Evolutionary conservation across 2,329 filamentous ascomycete genomes (phyloP), one percentile per base, ranked within the genome.

Genomic region (Madurella fahalii): DNA sequence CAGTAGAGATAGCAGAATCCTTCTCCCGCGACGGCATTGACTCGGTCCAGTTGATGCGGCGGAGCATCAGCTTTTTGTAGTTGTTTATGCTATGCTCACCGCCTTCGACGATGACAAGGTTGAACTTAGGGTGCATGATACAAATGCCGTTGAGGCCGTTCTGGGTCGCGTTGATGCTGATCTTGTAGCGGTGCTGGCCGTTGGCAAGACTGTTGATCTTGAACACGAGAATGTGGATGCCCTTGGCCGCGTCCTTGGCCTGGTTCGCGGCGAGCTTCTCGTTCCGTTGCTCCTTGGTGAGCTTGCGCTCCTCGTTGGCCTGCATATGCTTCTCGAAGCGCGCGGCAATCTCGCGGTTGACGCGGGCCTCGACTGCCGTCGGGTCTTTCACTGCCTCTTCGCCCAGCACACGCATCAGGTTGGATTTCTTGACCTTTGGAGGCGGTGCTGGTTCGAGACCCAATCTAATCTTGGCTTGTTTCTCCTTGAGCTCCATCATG

Each of bases 371-470:
- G 44, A 99, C 94, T 4, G 94, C 94, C 0, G 95, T 99, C 7
- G 94, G 94, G 72, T 99, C 94, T 68, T 96, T 95, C 62, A 99
- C 93, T 16, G 81, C 81, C 71, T 90, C 87, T 68, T 96, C 90
- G 59, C 94, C 94, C 53, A 96, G 79, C 31, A 99, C 94, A 54
- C 92, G 87, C 94, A 99, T 99, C 68, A 99, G 82, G 70, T 99
- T 99, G 54, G 87, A 89, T 72, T 95, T 95, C 74, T 96, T 97
- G 63, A 99, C 90, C 72, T 97, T 99, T 11, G 94, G 93, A 25
- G 92, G 88, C 30, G 92, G 91, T 17, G 93, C 90, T 2, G 92
- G 90, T 57, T 93, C 87, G 13, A 99, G 79, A 17, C 94, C 94
- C 11, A 99, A 77, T 55, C 93, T 83, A 58, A 97, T 94, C 75